A percentile compares a stretch with the other conserved stretches of the same genome.
Conservation (phyloP, 768 basidiomycete genomes). For the Heimioporus sp. region DNA sequence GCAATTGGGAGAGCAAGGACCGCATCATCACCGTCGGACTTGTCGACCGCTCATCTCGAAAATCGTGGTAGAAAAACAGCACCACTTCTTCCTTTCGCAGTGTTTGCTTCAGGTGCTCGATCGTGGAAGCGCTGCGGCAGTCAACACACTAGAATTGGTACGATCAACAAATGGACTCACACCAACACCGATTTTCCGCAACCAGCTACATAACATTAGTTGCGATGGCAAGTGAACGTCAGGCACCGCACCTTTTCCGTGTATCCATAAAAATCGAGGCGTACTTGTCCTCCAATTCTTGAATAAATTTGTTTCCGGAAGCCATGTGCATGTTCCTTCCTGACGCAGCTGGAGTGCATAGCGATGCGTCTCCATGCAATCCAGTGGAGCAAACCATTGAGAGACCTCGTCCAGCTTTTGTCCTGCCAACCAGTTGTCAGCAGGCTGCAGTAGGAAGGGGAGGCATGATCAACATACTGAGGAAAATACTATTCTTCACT, state of each 20-base stretch:
- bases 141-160: neutral
- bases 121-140: neutral
- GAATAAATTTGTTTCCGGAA: neutral
- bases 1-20: slow-evolving; percentile 1
- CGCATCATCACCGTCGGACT: slow-evolving; percentile 1
- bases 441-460: no score
- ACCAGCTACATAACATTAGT: neutral
- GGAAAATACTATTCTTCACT: neutral
- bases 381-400: slow-evolving; percentile 1
- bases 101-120: neutral
- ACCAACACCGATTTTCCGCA: neutral
- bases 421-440: neutral
- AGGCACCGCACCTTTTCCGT: neutral
- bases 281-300: neutral
- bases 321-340: slow-evolving; percentile 1
- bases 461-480: neutral
- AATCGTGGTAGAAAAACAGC: slow-evolving; percentile 3
- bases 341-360: neutral
- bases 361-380: neutral
- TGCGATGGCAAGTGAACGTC: neutral
- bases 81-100: neutral
- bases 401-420: neutral
- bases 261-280: neutral
- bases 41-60: slow-evolving; percentile 1
- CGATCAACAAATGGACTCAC: neutral